Evolutionary conservation across 2,329 filamentous ascomycete genomes (phyloP).

Genomic region (Epicoccum nigrum): DNA sequence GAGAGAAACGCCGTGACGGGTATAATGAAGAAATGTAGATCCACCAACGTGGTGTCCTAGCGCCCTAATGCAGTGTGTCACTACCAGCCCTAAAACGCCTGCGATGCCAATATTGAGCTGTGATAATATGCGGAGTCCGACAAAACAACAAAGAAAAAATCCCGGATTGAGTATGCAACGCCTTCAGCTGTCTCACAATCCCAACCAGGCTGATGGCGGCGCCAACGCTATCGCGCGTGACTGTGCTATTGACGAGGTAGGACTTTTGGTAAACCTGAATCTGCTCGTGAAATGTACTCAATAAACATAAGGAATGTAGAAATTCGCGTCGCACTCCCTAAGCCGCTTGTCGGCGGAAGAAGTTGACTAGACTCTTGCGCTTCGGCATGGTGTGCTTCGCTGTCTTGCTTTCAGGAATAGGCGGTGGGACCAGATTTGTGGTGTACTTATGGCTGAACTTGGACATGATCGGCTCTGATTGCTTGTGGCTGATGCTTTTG

Average conservation of each 20-base stretch:
- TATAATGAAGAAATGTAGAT: constrained; percentile 18
- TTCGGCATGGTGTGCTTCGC: constrained; percentile 50
- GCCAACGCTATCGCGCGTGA: constrained; percentile 5
- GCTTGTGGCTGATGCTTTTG: constrained; percentile 30
- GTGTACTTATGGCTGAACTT: constrained; percentile 28
- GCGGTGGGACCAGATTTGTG: constrained; percentile 32
- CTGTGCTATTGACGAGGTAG: constrained; percentile 8
- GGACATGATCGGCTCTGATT: constrained; percentile 31
- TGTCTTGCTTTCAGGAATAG: constrained; percentile 38
- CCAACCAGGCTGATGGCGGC: constrained; percentile 3
- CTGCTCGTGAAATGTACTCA: constrained; percentile 1
- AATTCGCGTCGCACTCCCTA: background rate
- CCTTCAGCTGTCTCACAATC: constrained; percentile 1
- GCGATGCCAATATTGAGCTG: background rate
- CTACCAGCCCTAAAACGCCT: constrained; percentile 15
- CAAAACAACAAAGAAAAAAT: background rate
- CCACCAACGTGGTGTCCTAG: constrained; percentile 10
- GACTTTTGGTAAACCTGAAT: constrained; percentile 3
- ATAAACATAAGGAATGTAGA: background rate
- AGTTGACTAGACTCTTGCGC: constrained; percentile 55
- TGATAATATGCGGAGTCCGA: constrained; percentile 5
- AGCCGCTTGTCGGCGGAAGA: constrained; percentile 47
- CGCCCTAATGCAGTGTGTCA: constrained; percentile 14
- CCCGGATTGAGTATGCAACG: background rate
- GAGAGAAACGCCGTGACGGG: constrained; percentile 10